phyloP scores from a whole-genome alignment of 441 rosid species.

The Adansonia grandidieri region DNA sequence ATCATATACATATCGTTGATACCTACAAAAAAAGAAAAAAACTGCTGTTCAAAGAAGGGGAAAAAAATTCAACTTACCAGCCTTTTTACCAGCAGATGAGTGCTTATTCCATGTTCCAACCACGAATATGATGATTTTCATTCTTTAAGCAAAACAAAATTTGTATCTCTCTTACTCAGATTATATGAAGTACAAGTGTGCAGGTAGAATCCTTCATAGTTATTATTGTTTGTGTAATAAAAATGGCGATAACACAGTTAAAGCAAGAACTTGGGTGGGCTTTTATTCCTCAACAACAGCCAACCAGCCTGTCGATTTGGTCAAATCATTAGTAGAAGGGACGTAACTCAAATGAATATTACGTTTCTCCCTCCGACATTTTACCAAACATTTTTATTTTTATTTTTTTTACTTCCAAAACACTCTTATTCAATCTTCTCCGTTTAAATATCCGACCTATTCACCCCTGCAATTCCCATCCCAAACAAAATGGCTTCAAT shows the following conservation, averaged over 20 bases:
- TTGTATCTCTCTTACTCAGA: neutral
- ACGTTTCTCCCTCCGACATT: conserved; percentile 55
- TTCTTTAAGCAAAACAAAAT: neutral
- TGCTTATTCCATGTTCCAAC: neutral
- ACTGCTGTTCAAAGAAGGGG: neutral
- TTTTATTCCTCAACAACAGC: neutral
- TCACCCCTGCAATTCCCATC: conserved; percentile 33
- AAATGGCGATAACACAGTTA: neutral
- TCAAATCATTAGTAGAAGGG: conserved; percentile 48
- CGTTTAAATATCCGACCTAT: conserved; percentile 31
- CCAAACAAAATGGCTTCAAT: conserved; percentile 52
- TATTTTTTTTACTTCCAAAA: conserved; percentile 26
- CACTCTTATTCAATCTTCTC: conserved; percentile 14
- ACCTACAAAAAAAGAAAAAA: neutral
- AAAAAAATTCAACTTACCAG: neutral
- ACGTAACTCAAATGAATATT: conserved; percentile 54
- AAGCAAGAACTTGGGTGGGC: neutral
- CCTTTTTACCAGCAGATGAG: neutral
- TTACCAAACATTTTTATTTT: conserved; percentile 47
- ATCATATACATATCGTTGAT: neutral
- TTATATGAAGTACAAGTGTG: no score
- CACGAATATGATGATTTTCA: neutral
- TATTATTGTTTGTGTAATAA: neutral
- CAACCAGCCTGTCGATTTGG: neutral
- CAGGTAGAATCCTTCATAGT: neutral